Conservation (phyloP, 331 rosid species). For the Spiraea crenata region DNA sequence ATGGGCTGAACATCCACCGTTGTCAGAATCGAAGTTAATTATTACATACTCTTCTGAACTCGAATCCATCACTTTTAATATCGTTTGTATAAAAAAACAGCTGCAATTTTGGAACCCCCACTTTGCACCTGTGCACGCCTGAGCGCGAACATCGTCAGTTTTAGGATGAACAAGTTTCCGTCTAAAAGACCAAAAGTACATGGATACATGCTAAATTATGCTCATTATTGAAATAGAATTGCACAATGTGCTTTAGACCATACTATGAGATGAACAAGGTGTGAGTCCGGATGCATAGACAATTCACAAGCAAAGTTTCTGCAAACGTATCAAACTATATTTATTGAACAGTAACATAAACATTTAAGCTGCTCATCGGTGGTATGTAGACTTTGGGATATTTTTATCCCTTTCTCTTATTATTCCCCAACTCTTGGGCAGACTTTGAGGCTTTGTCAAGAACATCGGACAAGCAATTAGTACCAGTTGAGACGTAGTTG, state of each 20-base stretch:
- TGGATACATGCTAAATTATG: background rate
- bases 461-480: background rate
- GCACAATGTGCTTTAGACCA: background rate
- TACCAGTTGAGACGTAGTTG: background rate
- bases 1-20: no score
- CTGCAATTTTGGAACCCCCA: no score
- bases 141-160: no score
- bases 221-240: background rate
- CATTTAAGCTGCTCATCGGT: background rate
- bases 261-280: background rate
- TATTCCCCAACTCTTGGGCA: background rate
- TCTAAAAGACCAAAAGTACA: background rate
- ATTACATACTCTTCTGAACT: no score
- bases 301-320: no score
- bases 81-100: no score
- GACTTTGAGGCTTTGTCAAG: conserved; percentile 12
- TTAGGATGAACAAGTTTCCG: background rate
- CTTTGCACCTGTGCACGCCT: no score
- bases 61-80: no score
- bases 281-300: no score
- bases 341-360: no score
- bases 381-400: background rate
- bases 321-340: no score
- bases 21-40: no score
- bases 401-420: background rate